phyloP scores from a whole-genome alignment of 768 basidiomycete genomes.

The Phylloporus scabripes region DNA sequence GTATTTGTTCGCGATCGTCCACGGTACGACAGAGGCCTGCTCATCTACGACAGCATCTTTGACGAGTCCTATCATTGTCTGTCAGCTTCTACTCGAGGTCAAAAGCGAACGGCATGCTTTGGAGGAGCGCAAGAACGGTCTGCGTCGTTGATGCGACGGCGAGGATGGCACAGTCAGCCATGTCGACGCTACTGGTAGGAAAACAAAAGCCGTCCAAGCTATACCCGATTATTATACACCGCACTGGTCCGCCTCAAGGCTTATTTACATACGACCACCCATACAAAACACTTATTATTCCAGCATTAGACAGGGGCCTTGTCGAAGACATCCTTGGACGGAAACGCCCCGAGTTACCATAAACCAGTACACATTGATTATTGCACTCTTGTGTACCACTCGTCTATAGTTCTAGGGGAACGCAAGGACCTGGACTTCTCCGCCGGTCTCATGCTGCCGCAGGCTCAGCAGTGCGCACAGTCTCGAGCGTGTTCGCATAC shows the following conservation, averaged over 20 bases:
- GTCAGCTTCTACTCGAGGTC: slow-evolving; percentile 14
- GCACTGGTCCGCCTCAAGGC: background rate
- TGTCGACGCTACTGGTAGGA: background rate
- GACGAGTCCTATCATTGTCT: slow-evolving; percentile 18
- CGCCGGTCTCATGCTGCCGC: slow-evolving; percentile 10
- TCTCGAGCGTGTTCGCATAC: slow-evolving; percentile 55
- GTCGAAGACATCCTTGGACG: too few species aligned
- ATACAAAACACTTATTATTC: background rate
- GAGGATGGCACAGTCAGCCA: slow-evolving; percentile 25
- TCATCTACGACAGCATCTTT: slow-evolving; percentile 16
- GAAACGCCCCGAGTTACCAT: too few species aligned
- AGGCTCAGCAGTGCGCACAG: slow-evolving; percentile 5
- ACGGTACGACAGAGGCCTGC: slow-evolving; percentile 40
- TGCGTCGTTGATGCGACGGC: slow-evolving; percentile 20
- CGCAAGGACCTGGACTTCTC: background rate
- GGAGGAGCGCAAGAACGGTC: slow-evolving; percentile 19
- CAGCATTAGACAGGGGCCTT: background rate
- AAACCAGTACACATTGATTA: too few species aligned
- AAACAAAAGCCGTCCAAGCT: background rate
- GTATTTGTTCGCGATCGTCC: slow-evolving; percentile 78
- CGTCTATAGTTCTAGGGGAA: background rate
- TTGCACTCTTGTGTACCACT: too few species aligned
- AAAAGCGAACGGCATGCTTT: slow-evolving; percentile 15
- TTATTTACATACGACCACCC: background rate
- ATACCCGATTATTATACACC: background rate